Evolutionary conservation across 257 asterid species (phyloP).

Genomic region (Linderniella brevidens): DNA sequence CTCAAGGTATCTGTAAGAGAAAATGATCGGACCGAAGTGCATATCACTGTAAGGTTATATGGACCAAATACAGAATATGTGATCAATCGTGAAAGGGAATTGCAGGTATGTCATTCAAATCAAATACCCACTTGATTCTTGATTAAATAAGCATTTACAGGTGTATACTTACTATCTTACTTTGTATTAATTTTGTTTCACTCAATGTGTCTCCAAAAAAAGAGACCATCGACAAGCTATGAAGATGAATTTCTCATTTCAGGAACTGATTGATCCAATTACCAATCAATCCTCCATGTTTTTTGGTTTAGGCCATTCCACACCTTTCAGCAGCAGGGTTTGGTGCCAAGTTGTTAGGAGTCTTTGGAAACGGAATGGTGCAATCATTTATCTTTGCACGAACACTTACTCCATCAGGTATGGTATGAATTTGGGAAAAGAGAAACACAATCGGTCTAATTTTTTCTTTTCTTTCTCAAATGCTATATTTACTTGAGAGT

Average conservation of each 20-base stretch:
- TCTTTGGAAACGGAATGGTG: conserved; percentile 96
- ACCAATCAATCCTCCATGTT: no score
- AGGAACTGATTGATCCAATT: no score
- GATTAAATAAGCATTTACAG: no score
- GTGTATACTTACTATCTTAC: no score
- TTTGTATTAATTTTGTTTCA: no score
- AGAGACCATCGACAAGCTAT: no score
- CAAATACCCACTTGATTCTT: no score
- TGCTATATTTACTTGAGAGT: no score
- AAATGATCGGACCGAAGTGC: conserved; percentile 22
- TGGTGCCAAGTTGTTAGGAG: conserved; percentile 93
- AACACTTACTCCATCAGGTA: conserved; percentile 72
- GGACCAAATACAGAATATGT: conserved; percentile 96
- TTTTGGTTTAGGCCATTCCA: conserved; percentile 61
- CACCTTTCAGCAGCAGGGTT: conserved; percentile 93
- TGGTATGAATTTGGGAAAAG: conserved; percentile 13
- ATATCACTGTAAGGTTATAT: conserved; percentile 59
- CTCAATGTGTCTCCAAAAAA: no score
- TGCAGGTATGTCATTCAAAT: conserved; percentile 35
- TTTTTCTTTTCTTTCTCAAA: no score
- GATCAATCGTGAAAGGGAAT: conserved; percentile 74
- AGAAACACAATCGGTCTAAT: neutral
- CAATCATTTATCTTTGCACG: conserved; percentile 87
- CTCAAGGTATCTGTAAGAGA: conserved; percentile 71
- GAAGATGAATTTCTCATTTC: no score